A percentile compares a stretch with the other conserved stretches of the same genome.
Conservation (phyloP, 805 yeast genomes). For the Myxozyma mucilagina region DNA sequence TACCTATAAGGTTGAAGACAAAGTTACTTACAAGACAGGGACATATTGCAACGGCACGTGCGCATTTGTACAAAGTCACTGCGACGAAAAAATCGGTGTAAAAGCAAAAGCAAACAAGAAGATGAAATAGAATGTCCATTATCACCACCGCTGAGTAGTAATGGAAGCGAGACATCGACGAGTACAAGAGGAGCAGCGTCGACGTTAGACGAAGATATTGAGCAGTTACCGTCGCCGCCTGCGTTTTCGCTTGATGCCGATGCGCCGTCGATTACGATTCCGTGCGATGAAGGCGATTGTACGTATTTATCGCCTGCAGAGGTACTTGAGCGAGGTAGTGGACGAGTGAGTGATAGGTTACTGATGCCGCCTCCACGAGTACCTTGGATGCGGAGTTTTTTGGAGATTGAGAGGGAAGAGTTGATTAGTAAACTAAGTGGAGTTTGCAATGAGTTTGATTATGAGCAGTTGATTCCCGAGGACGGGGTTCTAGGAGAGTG, state of each 20-base stretch:
- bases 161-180: constrained; percentile 5
- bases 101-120: neutral
- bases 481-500: too few relatives aligned
- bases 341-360: neutral
- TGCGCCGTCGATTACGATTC: constrained; percentile 1
- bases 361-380: constrained; percentile 4
- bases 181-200: neutral
- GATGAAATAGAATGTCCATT: neutral
- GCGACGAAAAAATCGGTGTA: neutral
- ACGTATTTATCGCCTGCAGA: too few relatives aligned
- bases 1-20: neutral
- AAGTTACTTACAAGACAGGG: neutral
- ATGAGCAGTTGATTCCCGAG: too few relatives aligned
- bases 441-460: too few relatives aligned
- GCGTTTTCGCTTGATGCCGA: neutral
- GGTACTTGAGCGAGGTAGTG: too few relatives aligned
- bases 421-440: neutral
- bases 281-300: neutral
- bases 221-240: constrained; percentile 1
- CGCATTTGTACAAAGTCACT: neutral
- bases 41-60: constrained; percentile 7
- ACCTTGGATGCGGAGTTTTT: neutral
- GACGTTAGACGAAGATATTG: neutral
- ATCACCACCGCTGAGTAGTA: constrained; percentile 9
- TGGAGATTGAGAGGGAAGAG: neutral